Evolutionary conservation across 495 filamentous ascomycete species (phyloP), one percentile per base, ranked within the genome.

Genomic region (Glonium stellatum): DNA sequence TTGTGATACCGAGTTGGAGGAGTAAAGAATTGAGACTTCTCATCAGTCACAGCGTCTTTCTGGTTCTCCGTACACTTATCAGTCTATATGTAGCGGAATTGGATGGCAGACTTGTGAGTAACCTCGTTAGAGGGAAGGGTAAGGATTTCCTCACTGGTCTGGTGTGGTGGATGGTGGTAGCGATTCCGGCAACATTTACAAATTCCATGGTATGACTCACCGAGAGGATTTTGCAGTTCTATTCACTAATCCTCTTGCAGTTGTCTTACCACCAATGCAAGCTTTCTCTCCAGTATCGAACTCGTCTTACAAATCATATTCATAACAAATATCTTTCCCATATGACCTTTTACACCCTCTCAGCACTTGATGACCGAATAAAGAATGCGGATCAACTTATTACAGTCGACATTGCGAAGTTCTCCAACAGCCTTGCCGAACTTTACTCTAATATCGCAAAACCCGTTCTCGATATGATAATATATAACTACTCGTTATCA

Each of bases 301-400:
- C 88, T 39, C 85, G 93, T 9, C 78, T 98, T 46, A 97, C 95
- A 22, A 84, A 90, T 63, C 80, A 95, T 72, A 91, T 98, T 48
- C 95, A 97, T 75, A 84, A 91, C 59, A 87, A 89, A 68, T 98
- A 98, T 71, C 82, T 98, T 15, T 89, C 86, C 10, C 86, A 97
- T 48, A 90, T 98, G 87, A 97, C 93, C 0, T 98, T 97, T 74
- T 98, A 98, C 74, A 89, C 90, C 4, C 87, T 98, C 46, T 95
- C 90, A 1, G 90, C 95, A 1, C 77, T 98, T 39, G 93, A 98
- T 64, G 93, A 98, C 71, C 87, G 93, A 60, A 96, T 98, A 78
- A 96, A 96, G 78, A 98, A 98, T 68, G 90, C 93, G 8, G 93
- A 98, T 73, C 93, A 98, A 74, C 83, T 97, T 15, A 96, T 98